Evolutionary conservation across 495 filamentous ascomycete genomes (phyloP), one percentile per base, ranked within the genome.

Genomic region (Chaetomium tenue): DNA sequence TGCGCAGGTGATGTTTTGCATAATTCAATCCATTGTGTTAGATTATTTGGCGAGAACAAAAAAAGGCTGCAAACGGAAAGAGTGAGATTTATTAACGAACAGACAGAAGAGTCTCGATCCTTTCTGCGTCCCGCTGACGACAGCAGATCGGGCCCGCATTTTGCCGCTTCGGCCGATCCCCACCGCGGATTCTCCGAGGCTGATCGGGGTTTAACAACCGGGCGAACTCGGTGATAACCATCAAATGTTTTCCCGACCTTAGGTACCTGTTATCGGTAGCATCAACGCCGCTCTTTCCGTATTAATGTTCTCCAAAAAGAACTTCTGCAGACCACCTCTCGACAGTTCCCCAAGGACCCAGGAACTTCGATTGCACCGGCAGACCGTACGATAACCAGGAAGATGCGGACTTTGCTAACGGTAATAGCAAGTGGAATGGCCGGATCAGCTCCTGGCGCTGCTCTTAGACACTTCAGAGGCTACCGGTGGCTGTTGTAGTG

Each of bases 131-230:
- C 23, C 37, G 48, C 59, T 63, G 51, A 56, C 13, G 51, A 37
- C 42, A 30, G 26, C 52, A 48, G 18, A 40, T 50, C 46, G 40
- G 47, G 40, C 26, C 51, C 60, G 40, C 40, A 48, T 61, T 61
- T 53, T 22, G 47, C 59, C 37, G 48, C 11, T 28, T 61, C 33
- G 59, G 8, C 48, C 37, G 33, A 44, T 18, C 20, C 48, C 48
- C 18, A 42, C 16, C n/a, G 33, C 26, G 26, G 11, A 51, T 54
- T 57, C 51, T 25, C 61, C 61, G 52, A 57, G 18, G 52, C 61
- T 42, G 20, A 44, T 58, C 62, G 44, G 62, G 4, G 54, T 58
- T 64, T 37, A 37, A 37, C 23, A 6, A 44, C 33, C 33, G 33
- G 33, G 33, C 33, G 33, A 37, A 37, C 33, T 37, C 33, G 33